These are phyloP conservation scores for Pistacia integerrima DNA, from an alignment of 345 rosid species.

Conservation along the genomic window DNA sequence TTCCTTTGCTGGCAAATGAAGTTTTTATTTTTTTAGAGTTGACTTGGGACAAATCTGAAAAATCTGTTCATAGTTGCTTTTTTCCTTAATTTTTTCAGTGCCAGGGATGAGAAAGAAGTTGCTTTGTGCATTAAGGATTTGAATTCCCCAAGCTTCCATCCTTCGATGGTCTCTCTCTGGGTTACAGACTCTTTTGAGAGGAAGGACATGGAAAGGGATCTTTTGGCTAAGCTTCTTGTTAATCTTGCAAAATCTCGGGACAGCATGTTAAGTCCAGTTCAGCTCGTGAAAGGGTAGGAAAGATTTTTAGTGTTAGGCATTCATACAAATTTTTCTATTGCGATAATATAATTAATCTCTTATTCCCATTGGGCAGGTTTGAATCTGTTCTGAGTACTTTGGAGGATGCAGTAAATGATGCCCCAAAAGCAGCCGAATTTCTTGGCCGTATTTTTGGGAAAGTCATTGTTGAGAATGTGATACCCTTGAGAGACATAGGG, in stretches of 20 bases:
- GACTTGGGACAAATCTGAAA: background rate
- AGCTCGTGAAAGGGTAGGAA: slow-evolving; percentile 80
- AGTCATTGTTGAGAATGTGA: slow-evolving; percentile 48
- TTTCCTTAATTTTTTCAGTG: slow-evolving; percentile 47
- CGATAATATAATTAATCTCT: background rate
- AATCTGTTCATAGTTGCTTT: background rate
- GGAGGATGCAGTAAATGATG: slow-evolving; percentile 91
- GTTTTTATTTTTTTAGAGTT: too few species aligned
- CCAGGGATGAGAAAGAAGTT: slow-evolving; percentile 87
- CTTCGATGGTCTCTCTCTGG: slow-evolving; percentile 90
- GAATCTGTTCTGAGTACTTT: slow-evolving; percentile 65
- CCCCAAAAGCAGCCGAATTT: slow-evolving; percentile 89
- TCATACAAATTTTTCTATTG: background rate
- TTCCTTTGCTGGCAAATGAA: background rate
- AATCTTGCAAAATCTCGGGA: slow-evolving; percentile 59
- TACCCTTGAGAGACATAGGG: slow-evolving; percentile 59
- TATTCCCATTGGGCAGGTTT: slow-evolving; percentile 47
- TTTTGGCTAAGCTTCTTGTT: slow-evolving; percentile 79
- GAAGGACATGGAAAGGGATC: slow-evolving; percentile 83
- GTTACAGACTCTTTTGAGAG: slow-evolving; percentile 94
- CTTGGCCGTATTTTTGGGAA: slow-evolving; percentile 72
- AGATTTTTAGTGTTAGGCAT: background rate
- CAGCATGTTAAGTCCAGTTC: slow-evolving; percentile 40
- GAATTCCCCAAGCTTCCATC: slow-evolving; percentile 74
- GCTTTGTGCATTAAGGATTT: slow-evolving; percentile 82